A percentile compares a stretch with the other conserved stretches of the same genome.
Evolutionary conservation across 208 protist species (phyloP).

Genomic region (Trypanosoma brucei): DNA sequence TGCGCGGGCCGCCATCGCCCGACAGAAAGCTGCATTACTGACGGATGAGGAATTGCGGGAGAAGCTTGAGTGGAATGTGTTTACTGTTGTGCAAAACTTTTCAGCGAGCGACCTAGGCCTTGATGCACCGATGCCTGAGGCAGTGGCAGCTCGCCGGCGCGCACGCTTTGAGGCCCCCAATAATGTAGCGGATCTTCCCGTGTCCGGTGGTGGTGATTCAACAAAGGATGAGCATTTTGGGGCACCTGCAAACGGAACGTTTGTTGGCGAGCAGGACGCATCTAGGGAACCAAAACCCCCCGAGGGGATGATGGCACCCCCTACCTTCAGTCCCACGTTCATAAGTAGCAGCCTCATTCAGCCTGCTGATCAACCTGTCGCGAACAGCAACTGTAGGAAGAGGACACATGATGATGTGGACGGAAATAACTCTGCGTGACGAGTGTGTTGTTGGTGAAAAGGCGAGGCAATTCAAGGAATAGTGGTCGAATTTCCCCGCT

Average conservation of each 20-base stretch:
- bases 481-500: too few relatives aligned
- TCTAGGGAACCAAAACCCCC: conserved; percentile 27
- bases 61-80: conserved; percentile 75
- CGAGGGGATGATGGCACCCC: conserved; percentile 12
- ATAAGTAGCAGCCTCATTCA: conserved; percentile 64
- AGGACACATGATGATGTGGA: conserved; percentile 2
- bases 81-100: conserved; percentile 74
- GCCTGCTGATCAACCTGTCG: conserved; percentile 17
- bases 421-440: conserved; percentile 10
- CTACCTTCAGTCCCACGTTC: conserved; percentile 50
- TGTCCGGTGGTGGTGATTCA: background rate
- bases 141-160: conserved; percentile 34
- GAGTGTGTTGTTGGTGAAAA: background rate
- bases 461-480: background rate
- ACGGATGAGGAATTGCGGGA: conserved; percentile 83
- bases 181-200: background rate
- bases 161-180: conserved; percentile 6
- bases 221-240: background rate
- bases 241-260: background rate
- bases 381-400: conserved; percentile 3
- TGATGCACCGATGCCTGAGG: conserved; percentile 64
- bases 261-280: background rate
- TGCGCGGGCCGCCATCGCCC: conserved; percentile 64
- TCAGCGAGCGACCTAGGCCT: conserved; percentile 62
- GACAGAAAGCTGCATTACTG: conserved; percentile 72